A percentile compares a stretch with the other conserved stretches of the same genome.
Evolutionary conservation across 2,329 filamentous ascomycete genomes (phyloP).

Genomic region (Didymellaceae sp.): DNA sequence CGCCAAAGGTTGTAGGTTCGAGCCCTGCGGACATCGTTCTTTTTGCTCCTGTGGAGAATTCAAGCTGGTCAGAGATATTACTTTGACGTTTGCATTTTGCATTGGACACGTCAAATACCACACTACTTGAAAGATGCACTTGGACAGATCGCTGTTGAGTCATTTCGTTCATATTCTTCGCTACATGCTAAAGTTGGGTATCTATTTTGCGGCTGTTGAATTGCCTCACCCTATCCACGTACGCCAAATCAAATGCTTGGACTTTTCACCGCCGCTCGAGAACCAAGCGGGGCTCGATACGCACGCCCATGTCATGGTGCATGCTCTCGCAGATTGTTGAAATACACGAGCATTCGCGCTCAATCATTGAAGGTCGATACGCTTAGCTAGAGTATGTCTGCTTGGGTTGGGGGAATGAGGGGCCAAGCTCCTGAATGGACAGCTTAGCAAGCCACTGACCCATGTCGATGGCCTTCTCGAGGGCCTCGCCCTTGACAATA

Average conservation of each 20-base stretch:
- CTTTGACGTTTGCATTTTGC: no score
- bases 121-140: no score
- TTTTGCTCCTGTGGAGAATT: background rate
- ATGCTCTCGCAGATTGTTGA: constrained; percentile 48
- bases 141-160: background rate
- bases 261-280: constrained; percentile 3
- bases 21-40: constrained; percentile 20
- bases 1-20: constrained; percentile 30
- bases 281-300: constrained; percentile 12
- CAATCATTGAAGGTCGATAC: constrained; percentile 24
- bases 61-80: no score
- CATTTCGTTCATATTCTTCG: background rate
- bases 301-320: constrained; percentile 3
- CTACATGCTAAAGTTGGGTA: constrained; percentile 21
- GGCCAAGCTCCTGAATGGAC: constrained; percentile 93
- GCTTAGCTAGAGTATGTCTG: constrained; percentile 50
- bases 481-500: constrained; percentile 80
- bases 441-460: constrained; percentile 95
- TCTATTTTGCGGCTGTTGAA: constrained; percentile 31
- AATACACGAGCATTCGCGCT: constrained; percentile 49
- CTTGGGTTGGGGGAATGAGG: constrained; percentile 69
- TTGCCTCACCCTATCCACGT: constrained; percentile 17
- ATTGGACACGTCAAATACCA: no score
- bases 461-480: constrained; percentile 83
- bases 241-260: constrained; percentile 16